These are phyloP conservation scores for Cadophora sp. DNA, from an alignment of 2,329 filamentous ascomycete species.

Conservation along the genomic window DNA sequence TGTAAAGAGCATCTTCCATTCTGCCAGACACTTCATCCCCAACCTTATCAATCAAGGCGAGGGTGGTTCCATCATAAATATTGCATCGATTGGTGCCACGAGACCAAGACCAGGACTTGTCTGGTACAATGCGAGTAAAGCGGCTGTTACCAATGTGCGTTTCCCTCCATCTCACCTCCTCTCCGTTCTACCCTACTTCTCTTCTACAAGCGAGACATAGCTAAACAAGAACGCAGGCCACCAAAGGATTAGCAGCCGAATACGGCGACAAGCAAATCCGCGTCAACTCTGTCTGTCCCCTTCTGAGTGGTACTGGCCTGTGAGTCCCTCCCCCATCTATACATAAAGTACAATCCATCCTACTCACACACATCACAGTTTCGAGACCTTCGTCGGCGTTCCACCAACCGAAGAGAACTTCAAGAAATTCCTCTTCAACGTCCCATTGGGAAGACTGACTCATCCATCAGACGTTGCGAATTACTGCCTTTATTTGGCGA, in stretches of 20 bases:
- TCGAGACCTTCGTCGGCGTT: slow-evolving; percentile 60
- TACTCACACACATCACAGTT: slow-evolving; percentile 28
- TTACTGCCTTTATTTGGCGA: slow-evolving; percentile 72
- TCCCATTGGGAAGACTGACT: slow-evolving; percentile 61
- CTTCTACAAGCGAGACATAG: not conserved
- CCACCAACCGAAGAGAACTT: slow-evolving; percentile 67
- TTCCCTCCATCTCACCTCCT: slow-evolving; percentile 19
- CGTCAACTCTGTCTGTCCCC: slow-evolving; percentile 74
- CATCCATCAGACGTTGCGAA: slow-evolving; percentile 73
- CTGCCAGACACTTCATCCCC: slow-evolving; percentile 63
- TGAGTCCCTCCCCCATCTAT: slow-evolving; percentile 27
- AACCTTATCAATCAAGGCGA: slow-evolving; percentile 64
- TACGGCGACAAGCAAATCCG: slow-evolving; percentile 76
- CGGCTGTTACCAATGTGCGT: slow-evolving; percentile 64
- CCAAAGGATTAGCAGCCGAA: slow-evolving; percentile 73
- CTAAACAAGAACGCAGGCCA: slow-evolving; percentile 51
- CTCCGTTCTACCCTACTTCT: not conserved
- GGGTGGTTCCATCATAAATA: slow-evolving; percentile 68
- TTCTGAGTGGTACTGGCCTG: slow-evolving; percentile 71
- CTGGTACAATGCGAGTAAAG: slow-evolving; percentile 76
- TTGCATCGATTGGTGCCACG: slow-evolving; percentile 68
- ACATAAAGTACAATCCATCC: not conserved
- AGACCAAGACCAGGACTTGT: slow-evolving; percentile 68
- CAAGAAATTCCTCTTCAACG: slow-evolving; percentile 58
- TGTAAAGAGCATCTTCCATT: slow-evolving; percentile 68